phyloP scores from a whole-genome alignment of 441 rosid genomes.

The Geranium incanum region DNA sequence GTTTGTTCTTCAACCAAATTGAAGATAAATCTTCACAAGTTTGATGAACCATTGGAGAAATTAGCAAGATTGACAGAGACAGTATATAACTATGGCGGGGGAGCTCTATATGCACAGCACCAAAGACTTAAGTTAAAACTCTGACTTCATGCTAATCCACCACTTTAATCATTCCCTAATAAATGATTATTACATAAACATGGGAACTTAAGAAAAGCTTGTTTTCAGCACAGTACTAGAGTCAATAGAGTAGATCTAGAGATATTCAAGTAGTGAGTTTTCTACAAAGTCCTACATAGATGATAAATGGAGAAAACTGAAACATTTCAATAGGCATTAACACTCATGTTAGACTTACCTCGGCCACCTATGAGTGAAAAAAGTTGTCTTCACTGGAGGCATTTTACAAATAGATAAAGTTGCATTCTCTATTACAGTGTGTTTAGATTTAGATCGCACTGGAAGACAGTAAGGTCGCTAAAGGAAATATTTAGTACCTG shows the following conservation, averaged over 20 bases:
- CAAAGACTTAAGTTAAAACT: not conserved
- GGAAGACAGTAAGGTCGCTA: not conserved
- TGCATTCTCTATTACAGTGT: not conserved
- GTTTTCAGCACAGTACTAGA: not conserved
- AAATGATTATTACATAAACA: not conserved
- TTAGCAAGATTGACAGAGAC: not conserved
- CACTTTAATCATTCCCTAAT: not conserved
- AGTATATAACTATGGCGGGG: not conserved
- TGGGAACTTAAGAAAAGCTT: not conserved
- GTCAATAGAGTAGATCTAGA: not conserved
- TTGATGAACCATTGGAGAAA: not conserved
- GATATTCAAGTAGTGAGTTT: not conserved
- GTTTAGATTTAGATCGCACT: too few species aligned
- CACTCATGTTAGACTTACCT: not conserved
- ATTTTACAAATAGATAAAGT: too few species aligned
- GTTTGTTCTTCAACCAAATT: not conserved
- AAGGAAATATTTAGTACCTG: constrained; percentile 45
- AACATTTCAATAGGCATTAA: too few species aligned
- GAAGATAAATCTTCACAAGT: not conserved
- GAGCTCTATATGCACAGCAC: not conserved
- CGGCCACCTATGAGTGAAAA: not conserved
- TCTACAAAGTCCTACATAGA: too few species aligned
- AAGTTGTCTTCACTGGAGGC: too few species aligned
- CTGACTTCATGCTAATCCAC: not conserved
- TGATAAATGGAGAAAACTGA: too few species aligned